Evolutionary conservation across 2,329 filamentous ascomycete genomes (phyloP), one percentile per base, ranked within the genome.

Genomic region (Diplodia sapinea): DNA sequence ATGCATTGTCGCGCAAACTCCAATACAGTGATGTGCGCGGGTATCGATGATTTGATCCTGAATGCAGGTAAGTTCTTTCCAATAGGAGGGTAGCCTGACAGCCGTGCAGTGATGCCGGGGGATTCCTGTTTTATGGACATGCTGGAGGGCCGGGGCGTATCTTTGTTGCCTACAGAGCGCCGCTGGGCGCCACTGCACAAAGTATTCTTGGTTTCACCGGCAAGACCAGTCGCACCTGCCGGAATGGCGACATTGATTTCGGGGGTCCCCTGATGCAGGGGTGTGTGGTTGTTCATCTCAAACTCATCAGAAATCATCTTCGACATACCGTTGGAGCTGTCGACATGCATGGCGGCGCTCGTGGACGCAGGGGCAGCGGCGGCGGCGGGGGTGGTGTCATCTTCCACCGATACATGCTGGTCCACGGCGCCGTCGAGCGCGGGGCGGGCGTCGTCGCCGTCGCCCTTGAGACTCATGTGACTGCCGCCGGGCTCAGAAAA

Each of bases 1-100:
- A 97, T 91, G 76, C 93, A 97, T 80, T 99, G 93, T 71, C 89
- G 87, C n/a, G 93, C 94, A 80, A 97, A 97, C 69, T 94, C 89
- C 62, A 87, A 84, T 33, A 88, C 85, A 17, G 90, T 84, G 55
- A 98, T 79, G 70, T 91, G 86, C 66, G 87, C 82, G 17, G 94
- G 94, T 73, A 99, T 94, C 17, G 94, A 96, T 8, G 92, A 91
- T 73, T 89, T 93, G 13, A 93, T 90, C 20, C 63, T 68, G 66
- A 68, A 68, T n/a, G 51, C n/a, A 17, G 66, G 57, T 20, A 43
- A 61, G 50, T 64, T 63, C 20, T 56, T 63, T 31, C 66, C 50
- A 86, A 86, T 69, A 91, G 87, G 72, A 89, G 86, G 33, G 49
- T 63, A 52, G 23, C 49, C 47, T 31, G 61, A 61, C 8, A 43